phyloP scores from a whole-genome alignment of 805 yeast species.

The Wickerhamia fluorescens region DNA sequence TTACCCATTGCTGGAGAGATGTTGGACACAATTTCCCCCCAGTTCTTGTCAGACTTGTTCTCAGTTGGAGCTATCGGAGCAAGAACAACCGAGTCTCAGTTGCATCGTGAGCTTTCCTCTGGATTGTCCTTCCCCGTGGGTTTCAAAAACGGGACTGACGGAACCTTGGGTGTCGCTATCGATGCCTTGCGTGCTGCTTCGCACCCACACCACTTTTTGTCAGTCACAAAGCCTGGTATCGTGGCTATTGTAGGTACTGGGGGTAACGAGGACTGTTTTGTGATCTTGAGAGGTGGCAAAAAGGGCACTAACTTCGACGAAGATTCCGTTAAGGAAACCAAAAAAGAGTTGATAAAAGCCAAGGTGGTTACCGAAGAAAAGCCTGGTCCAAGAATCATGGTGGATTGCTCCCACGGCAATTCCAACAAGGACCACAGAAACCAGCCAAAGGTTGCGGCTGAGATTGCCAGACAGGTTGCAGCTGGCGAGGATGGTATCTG shows the following conservation, averaged over 20 bases:
- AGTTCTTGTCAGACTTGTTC: slow-evolving; percentile 86
- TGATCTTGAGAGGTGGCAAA: slow-evolving; percentile 94
- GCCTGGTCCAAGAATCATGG: slow-evolving; percentile 68
- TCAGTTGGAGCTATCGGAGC: slow-evolving; percentile 99
- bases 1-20: slow-evolving; percentile 95
- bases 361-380: slow-evolving; percentile 41
- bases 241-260: slow-evolving; percentile 95
- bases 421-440: slow-evolving; percentile 84
- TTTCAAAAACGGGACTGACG: slow-evolving; percentile 97
- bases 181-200: slow-evolving; percentile 92
- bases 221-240: slow-evolving; percentile 93
- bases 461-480: slow-evolving; percentile 70
- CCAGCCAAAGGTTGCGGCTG: slow-evolving; percentile 83
- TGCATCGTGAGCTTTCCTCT: slow-evolving; percentile 94
- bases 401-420: slow-evolving; percentile 97
- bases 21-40: slow-evolving; percentile 97
- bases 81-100: slow-evolving; percentile 96
- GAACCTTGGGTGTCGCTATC: slow-evolving; percentile 86
- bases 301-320: slow-evolving; percentile 86
- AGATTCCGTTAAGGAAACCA: slow-evolving; percentile 60
- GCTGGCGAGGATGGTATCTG: slow-evolving; percentile 71
- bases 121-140: slow-evolving; percentile 98
- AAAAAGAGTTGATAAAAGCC: slow-evolving; percentile 48
- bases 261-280: slow-evolving; percentile 86
- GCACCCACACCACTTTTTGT: slow-evolving; percentile 88